phyloP scores from a whole-genome alignment of 1,139 yeast genomes.

The Debaryomyces subglobosus region DNA sequence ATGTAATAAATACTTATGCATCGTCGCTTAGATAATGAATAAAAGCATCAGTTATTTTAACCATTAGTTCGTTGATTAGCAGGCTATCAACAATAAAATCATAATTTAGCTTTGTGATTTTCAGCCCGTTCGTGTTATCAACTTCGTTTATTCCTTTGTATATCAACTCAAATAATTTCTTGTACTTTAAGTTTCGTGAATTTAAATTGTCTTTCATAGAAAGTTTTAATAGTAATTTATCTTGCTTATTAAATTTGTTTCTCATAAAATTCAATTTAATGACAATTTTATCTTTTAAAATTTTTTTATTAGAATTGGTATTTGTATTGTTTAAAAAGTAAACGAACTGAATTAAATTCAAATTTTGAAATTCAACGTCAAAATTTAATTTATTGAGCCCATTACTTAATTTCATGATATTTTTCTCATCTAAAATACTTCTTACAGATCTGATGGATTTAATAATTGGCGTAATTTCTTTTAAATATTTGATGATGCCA shows the following conservation, averaged over 20 bases:
- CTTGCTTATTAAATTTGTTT: slow-evolving; percentile 34
- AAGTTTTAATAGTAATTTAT: slow-evolving; percentile 28
- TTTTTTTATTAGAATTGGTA: slow-evolving; percentile 33
- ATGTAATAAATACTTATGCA: slow-evolving; percentile 6
- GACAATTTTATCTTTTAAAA: slow-evolving; percentile 39
- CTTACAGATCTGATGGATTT: slow-evolving; percentile 26
- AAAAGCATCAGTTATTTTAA: slow-evolving; percentile 29
- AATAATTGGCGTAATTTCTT: slow-evolving; percentile 35
- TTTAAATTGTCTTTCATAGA: slow-evolving; percentile 43
- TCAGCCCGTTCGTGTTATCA: slow-evolving; percentile 18
- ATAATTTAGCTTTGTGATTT: slow-evolving; percentile 39
- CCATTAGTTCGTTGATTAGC: slow-evolving; percentile 24
- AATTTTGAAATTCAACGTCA: slow-evolving; percentile 35
- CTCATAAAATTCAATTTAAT: slow-evolving; percentile 34
- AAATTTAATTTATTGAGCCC: slow-evolving; percentile 37
- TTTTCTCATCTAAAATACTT: slow-evolving; percentile 13
- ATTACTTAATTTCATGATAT: slow-evolving; percentile 26
- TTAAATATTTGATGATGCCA: slow-evolving; percentile 37
- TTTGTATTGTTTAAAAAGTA: slow-evolving; percentile 34
- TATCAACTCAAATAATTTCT: slow-evolving; percentile 43
- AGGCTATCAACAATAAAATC: slow-evolving; percentile 38
- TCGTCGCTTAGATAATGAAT: slow-evolving; percentile 7
- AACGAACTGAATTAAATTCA: slow-evolving; percentile 38
- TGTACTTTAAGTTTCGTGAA: slow-evolving; percentile 42
- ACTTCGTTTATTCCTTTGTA: slow-evolving; percentile 38